phyloP scores from a whole-genome alignment of 176 grass and related monocot species.

The Aegilops longissima region DNA sequence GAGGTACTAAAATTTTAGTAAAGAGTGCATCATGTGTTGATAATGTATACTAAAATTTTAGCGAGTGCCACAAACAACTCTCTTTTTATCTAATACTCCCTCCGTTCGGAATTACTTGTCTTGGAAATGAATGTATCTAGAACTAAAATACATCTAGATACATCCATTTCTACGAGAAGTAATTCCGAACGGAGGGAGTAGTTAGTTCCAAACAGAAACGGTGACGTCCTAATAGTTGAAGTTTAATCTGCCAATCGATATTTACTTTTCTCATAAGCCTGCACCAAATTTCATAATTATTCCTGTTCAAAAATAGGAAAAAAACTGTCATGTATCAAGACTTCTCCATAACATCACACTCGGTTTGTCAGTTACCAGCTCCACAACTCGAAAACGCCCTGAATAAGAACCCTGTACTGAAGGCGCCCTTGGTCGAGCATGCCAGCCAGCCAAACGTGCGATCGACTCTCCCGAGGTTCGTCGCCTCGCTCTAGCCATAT shows the following conservation, averaged over 20 bases:
- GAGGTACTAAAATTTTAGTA: too few species aligned
- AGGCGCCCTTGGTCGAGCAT: slow-evolving; percentile 79
- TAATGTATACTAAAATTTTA: neutral
- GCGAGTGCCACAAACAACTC: neutral
- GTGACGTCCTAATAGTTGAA: neutral
- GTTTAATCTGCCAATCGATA: neutral
- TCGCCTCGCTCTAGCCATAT: neutral
- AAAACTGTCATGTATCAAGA: neutral
- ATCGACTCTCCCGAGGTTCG: slow-evolving; percentile 74
- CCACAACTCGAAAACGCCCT: slow-evolving; percentile 92
- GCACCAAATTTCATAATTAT: neutral
- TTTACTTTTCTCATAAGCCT: neutral
- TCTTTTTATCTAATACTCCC: neutral
- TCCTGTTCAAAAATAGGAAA: neutral
- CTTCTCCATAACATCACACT: slow-evolving; percentile 10
- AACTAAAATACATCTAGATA: too few species aligned
- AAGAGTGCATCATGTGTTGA: too few species aligned
- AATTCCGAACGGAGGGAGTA: too few species aligned
- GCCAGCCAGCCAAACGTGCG: slow-evolving; percentile 76
- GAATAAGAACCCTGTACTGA: slow-evolving; percentile 72
- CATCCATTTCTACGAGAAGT: too few species aligned
- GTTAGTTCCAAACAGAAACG: neutral
- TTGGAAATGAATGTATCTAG: too few species aligned
- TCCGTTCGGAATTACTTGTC: too few species aligned
- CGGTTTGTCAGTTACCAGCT: slow-evolving; percentile 71